Percentiles rank a stretch among this genome's conserved stretches.
phyloP scores from a whole-genome alignment of 257 asterid species.

The Ilex asprella region DNA sequence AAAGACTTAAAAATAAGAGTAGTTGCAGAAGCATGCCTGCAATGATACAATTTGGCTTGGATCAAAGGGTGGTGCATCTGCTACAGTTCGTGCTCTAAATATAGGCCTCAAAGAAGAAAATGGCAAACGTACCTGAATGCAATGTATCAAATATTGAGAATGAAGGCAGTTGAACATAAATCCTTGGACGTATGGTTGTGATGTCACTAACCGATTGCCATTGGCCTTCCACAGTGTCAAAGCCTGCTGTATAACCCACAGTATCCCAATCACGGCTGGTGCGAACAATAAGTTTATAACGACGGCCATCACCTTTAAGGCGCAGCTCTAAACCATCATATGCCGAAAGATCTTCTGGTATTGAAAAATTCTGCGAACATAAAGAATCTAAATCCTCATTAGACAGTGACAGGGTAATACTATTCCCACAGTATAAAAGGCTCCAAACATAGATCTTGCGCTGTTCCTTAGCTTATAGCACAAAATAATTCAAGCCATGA shows the following conservation, averaged over 20 bases:
- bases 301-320: constrained; percentile 80
- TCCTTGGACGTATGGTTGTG: background rate
- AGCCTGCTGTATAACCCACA: constrained; percentile 69
- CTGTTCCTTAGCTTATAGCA: too few relatives aligned
- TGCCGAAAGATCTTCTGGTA: constrained; percentile 83
- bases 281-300: constrained; percentile 78
- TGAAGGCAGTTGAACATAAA: constrained; percentile 2
- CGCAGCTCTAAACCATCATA: constrained; percentile 90
- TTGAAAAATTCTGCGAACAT: constrained; percentile 62
- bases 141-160: constrained; percentile 2
- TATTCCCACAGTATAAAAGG: too few relatives aligned
- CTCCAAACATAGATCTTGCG: too few relatives aligned
- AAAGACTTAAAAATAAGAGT: background rate
- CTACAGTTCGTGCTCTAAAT: constrained; percentile 82
- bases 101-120: constrained; percentile 86
- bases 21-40: constrained; percentile 42
- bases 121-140: constrained; percentile 64
- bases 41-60: constrained; percentile 74
- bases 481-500: too few relatives aligned
- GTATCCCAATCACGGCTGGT: constrained; percentile 95
- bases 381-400: background rate
- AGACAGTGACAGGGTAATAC: too few relatives aligned
- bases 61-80: constrained; percentile 76
- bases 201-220: constrained; percentile 75
- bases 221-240: constrained; percentile 75